Percentiles rank a stretch among this genome's conserved stretches.
These are phyloP conservation scores for Amphibolis antarctica DNA, from an alignment of 106 monocot species.

Conservation along the genomic window DNA sequence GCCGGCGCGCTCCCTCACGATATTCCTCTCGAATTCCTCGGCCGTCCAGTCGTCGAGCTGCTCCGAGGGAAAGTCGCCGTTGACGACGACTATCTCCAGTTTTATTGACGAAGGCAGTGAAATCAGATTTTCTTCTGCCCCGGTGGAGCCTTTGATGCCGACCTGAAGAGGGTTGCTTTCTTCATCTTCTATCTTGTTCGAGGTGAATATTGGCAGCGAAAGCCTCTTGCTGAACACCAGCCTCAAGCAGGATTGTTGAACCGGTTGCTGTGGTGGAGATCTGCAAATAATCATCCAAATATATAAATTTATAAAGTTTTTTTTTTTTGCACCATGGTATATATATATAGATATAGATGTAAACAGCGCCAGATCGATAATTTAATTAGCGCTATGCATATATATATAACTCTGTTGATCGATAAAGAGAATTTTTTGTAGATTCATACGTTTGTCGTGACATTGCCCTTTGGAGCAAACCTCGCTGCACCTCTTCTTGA, in stretches of 20 bases:
- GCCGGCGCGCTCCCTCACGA: conserved; percentile 19
- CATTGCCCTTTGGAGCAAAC: background rate
- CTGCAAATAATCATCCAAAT: background rate
- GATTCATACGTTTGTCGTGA: conserved; percentile 14
- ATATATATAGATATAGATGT: too few species aligned
- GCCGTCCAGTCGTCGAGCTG: conserved; percentile 10
- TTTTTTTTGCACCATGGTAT: too few species aligned
- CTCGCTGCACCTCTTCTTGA: conserved; percentile 39
- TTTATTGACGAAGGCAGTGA: background rate
- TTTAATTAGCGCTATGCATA: too few species aligned
- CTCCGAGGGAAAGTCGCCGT: conserved; percentile 14
- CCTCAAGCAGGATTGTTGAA: conserved; percentile 15
- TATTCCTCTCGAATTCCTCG: conserved; percentile 13
- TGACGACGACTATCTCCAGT: conserved; percentile 13
- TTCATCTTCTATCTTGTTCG: conserved; percentile 39
- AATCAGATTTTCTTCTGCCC: background rate
- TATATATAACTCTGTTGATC: background rate
- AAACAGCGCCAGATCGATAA: too few species aligned
- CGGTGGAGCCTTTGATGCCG: conserved; percentile 9
- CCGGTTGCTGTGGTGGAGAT: conserved; percentile 17
- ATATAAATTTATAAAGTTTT: background rate
- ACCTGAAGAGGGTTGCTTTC: conserved; percentile 31
- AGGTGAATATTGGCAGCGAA: conserved; percentile 47
- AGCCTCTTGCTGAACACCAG: conserved; percentile 33
- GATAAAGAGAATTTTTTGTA: background rate